A percentile compares a stretch with the other conserved stretches of the same genome.
These are phyloP conservation scores for Penicillium ucsense DNA, from an alignment of 495 filamentous ascomycete species.

Conservation along the genomic window DNA sequence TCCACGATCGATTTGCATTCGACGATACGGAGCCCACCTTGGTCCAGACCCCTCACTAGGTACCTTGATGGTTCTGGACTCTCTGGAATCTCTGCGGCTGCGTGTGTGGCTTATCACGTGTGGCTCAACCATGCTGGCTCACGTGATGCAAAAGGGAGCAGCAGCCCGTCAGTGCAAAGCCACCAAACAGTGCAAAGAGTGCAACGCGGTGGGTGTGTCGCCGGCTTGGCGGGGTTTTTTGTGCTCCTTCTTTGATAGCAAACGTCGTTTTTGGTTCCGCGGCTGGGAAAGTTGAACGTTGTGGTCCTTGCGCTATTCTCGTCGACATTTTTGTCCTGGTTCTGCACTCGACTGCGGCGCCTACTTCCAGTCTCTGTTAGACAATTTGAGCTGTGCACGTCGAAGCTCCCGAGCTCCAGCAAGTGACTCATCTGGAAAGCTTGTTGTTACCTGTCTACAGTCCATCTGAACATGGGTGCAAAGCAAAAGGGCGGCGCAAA, in stretches of 20 bases:
- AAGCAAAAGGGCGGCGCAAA: constrained; percentile 57
- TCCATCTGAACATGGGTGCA: constrained; percentile 22
- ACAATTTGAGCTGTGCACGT: too few species aligned
- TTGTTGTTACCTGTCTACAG: too few species aligned
- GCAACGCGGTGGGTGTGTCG: constrained; percentile 20
- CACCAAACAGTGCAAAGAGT: constrained; percentile 27
- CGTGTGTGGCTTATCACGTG: constrained; percentile 4
- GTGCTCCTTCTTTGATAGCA: constrained; percentile 17
- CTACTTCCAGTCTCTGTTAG: too few species aligned
- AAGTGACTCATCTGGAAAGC: too few species aligned
- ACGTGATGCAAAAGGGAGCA: neutral
- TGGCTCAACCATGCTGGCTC: neutral
- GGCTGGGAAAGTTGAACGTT: too few species aligned
- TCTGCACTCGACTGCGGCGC: too few species aligned
- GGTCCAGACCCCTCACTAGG: constrained; percentile 20
- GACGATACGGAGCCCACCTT: constrained; percentile 16
- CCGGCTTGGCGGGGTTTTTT: constrained; percentile 30
- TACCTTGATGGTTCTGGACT: constrained; percentile 18
- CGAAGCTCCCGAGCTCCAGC: too few species aligned
- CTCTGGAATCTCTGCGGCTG: constrained; percentile 6
- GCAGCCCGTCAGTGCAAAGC: neutral
- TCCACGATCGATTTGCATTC: constrained; percentile 5
- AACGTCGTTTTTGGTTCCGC: neutral
- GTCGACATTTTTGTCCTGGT: too few species aligned
- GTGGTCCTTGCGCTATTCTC: too few species aligned